Evolutionary conservation across 495 filamentous ascomycete genomes (phyloP).

Genomic region (Penicillium chermesinum): DNA sequence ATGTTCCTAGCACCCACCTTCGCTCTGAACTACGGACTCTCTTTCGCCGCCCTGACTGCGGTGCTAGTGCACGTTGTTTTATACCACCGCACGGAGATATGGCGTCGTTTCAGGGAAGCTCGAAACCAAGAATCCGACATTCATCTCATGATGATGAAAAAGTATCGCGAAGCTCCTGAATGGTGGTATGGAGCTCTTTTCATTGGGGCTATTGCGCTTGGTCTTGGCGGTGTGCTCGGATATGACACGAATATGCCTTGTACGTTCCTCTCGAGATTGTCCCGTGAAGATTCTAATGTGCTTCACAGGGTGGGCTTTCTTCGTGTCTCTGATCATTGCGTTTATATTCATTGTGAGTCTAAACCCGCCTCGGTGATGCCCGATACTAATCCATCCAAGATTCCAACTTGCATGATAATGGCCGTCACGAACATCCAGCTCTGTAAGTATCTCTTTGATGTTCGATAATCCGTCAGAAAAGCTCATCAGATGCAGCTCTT

Average conservation of each 20-base stretch:
- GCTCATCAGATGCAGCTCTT: slow-evolving; percentile 34
- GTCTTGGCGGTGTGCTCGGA: slow-evolving; percentile 47
- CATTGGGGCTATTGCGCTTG: slow-evolving; percentile 42
- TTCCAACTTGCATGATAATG: slow-evolving; percentile 36
- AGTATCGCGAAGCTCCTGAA: slow-evolving; percentile 22
- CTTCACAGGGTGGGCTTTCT: slow-evolving; percentile 50
- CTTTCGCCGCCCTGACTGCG: slow-evolving; percentile 56
- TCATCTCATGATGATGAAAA: slow-evolving; percentile 22
- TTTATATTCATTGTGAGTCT: slow-evolving; percentile 19
- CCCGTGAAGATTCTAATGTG: neutral
- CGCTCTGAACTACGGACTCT: slow-evolving; percentile 55
- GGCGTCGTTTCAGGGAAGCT: slow-evolving; percentile 48
- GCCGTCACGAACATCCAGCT: slow-evolving; percentile 52
- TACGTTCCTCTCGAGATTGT: neutral
- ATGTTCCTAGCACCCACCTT: slow-evolving; percentile 61
- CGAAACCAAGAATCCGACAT: slow-evolving; percentile 48
- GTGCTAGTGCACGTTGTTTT: slow-evolving; percentile 54
- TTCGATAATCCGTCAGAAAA: neutral
- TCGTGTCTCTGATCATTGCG: slow-evolving; percentile 41
- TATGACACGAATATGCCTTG: slow-evolving; percentile 53
- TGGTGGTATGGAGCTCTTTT: slow-evolving; percentile 24
- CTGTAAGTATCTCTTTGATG: slow-evolving; percentile 7
- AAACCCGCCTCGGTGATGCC: too few species aligned
- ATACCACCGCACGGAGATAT: slow-evolving; percentile 53
- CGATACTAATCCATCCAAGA: slow-evolving; percentile 2